These are phyloP conservation scores for Limnanthes douglasii DNA, from an alignment of 345 rosid species.

Conservation along the genomic window DNA sequence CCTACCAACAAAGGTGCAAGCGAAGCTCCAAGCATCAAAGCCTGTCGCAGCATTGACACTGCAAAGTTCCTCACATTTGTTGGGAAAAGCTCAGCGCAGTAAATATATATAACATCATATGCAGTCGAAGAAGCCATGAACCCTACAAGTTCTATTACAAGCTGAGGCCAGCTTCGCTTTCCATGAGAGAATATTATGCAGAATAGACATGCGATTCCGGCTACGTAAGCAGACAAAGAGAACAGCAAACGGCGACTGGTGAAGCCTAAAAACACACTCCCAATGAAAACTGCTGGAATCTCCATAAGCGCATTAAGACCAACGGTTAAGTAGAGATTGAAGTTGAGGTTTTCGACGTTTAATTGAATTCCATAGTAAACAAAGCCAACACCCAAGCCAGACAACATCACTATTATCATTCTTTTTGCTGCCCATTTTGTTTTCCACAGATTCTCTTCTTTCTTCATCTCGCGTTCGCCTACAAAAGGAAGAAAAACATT, in stretches of 20 bases:
- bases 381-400: slow-evolving; percentile 55
- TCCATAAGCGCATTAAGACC: slow-evolving; percentile 59
- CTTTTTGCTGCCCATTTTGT: slow-evolving; percentile 53
- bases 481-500: no score
- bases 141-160: slow-evolving; percentile 33
- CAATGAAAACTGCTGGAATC: slow-evolving; percentile 53
- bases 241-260: slow-evolving; percentile 39
- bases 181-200: slow-evolving; percentile 34
- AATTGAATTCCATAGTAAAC: slow-evolving; percentile 67
- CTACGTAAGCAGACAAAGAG: slow-evolving; percentile 27
- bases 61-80: slow-evolving; percentile 63
- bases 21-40: slow-evolving; percentile 68
- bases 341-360: slow-evolving; percentile 53
- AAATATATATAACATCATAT: slow-evolving; percentile 40
- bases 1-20: slow-evolving; percentile 50
- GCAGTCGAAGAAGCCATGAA: slow-evolving; percentile 61
- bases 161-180: slow-evolving; percentile 34
- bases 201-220: slow-evolving; percentile 33
- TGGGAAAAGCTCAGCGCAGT: slow-evolving; percentile 55
- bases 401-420: slow-evolving; percentile 29
- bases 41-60: slow-evolving; percentile 35
- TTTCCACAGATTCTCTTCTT: slow-evolving; percentile 37
- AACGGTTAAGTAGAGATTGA: slow-evolving; percentile 41
- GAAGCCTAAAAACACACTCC: slow-evolving; percentile 27
- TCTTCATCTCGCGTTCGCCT: not conserved